Base-by-base conservation (phyloP, 805 yeast species). In the Saturnispora galanensis region DNA sequence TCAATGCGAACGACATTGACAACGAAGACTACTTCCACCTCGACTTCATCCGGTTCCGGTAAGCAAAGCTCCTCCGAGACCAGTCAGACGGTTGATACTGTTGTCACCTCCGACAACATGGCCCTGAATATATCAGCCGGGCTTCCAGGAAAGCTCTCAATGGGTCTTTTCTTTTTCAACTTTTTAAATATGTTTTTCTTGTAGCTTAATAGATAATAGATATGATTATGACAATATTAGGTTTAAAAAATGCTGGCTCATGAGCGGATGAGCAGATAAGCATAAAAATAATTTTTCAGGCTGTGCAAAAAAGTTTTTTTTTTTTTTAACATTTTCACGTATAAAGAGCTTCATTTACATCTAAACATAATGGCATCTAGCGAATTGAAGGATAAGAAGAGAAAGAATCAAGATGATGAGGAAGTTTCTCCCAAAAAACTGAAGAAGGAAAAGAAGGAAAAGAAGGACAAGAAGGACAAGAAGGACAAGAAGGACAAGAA, bases 401-500 rank as follows among this genome's bases (percentile, higher is more conserved):
- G 52, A 30, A 55, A 53, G 49, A 53, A 56, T 46, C 52, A 52
- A 11, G 53, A 55, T 50, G 49, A 51, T 48, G 56, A 55, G 13
- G 53, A 56, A 44, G 35, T 31, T 30, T 18, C 26, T 5, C 6
- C 31, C 18, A 36, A n/a, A 29, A 54, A 54, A 49, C 52, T 51
- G 13, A 53, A 56, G 48, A 55, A 56, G 45, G 59, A 56, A 15
- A 55, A 61, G 48, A 62, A 63, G 39, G 56, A 61, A 5, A 63
- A 66, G 44, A 63, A 64, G 47, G 59, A 60, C 12, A 63, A 64
- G 54, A 61, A 62, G 47, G 65, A 66, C 4, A 65, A 69, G 59
- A 66, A 68, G 50, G 67, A 65, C 0, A 64, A 66, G 58, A 64
- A 63, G 48, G 66, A 64, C 2, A 58, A 65, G 53, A 60, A 58